These are phyloP conservation scores for Fusarium cyanostomum DNA, from an alignment of 2,329 filamentous ascomycete species.

Conservation along the genomic window DNA sequence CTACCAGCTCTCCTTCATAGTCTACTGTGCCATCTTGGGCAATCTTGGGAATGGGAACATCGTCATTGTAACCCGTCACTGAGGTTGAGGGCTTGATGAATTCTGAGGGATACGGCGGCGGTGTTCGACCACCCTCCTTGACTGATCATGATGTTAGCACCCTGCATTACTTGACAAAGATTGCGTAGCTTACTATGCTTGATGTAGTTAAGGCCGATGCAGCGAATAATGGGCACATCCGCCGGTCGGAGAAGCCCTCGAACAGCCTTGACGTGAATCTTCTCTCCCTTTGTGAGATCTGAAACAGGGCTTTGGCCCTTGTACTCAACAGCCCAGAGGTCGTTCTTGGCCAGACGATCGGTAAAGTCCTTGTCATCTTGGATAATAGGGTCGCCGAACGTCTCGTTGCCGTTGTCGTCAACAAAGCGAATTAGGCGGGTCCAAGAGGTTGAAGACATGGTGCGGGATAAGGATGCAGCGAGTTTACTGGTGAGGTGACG, in stretches of 20 bases:
- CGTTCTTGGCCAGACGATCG: slow-evolving; percentile 33
- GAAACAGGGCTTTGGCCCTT: slow-evolving; percentile 43
- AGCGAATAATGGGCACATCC: slow-evolving; percentile 50
- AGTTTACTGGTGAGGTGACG: slow-evolving; percentile 13
- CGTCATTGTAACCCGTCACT: slow-evolving; percentile 48
- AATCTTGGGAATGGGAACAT: slow-evolving; percentile 57
- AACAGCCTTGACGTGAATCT: slow-evolving; percentile 46
- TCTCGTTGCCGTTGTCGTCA: slow-evolving; percentile 46
- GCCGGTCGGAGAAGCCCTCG: slow-evolving; percentile 43
- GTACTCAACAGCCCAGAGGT: slow-evolving; percentile 45
- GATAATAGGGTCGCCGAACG: slow-evolving; percentile 48
- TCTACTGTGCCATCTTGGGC: slow-evolving; percentile 57
- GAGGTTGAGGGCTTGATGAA: slow-evolving; percentile 61
- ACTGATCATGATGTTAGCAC: slow-evolving; percentile 47
- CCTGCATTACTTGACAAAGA: rapidly evolving
- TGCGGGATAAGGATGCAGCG: slow-evolving; percentile 1
- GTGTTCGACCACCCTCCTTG: slow-evolving; percentile 60
- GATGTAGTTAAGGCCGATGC: slow-evolving; percentile 51
- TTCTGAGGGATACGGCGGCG: slow-evolving; percentile 58
- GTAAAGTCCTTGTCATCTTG: slow-evolving; percentile 41
- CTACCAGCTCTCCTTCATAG: slow-evolving; percentile 60
- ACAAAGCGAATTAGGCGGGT: slow-evolving; percentile 49
- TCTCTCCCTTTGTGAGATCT: slow-evolving; percentile 38
- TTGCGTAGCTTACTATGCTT: slow-evolving; percentile 45
- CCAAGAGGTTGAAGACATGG: slow-evolving; percentile 43